These are phyloP conservation scores for Candida vartiovaarae DNA, from an alignment of 805 yeast genomes.

Conservation along the genomic window DNA sequence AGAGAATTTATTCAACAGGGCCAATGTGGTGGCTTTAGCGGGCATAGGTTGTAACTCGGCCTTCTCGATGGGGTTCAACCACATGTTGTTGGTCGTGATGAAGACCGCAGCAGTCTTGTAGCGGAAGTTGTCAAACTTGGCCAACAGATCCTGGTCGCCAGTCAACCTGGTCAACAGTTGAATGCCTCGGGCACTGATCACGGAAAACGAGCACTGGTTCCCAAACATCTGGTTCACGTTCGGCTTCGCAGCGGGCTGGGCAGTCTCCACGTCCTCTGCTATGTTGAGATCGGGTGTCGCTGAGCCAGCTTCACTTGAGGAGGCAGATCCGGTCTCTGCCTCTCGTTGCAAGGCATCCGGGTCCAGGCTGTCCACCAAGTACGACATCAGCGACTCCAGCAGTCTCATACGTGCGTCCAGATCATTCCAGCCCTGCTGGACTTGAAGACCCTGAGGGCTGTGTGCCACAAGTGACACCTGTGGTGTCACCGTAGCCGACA, in stretches of 20 bases:
- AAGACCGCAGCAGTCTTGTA: conserved; percentile 16
- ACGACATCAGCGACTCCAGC: conserved; percentile 28
- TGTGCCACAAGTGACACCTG: too few species aligned
- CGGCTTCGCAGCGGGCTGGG: neutral
- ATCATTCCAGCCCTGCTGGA: neutral
- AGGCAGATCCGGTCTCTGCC: too few species aligned
- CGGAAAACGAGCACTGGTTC: conserved; percentile 25
- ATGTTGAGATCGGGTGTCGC: too few species aligned
- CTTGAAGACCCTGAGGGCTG: too few species aligned
- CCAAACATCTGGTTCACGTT: conserved; percentile 15
- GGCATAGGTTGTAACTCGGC: conserved; percentile 27
- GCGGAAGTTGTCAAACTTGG: conserved; percentile 22
- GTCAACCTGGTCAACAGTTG: conserved; percentile 28
- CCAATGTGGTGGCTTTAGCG: conserved; percentile 14
- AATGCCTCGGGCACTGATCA: conserved; percentile 35
- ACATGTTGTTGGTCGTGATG: conserved; percentile 16
- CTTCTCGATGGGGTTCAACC: conserved; percentile 30
- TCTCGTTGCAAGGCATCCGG: too few species aligned
- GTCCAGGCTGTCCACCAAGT: conserved; percentile 21
- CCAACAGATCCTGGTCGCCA: conserved; percentile 12
- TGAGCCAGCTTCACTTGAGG: too few species aligned
- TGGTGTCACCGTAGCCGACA: too few species aligned
- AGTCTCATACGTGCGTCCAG: conserved; percentile 26
- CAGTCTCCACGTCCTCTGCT: neutral
- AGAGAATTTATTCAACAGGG: conserved; percentile 13